Percentiles rank a stretch among this genome's conserved stretches.
Evolutionary conservation across 306 rosid genomes (phyloP).

Genomic region (Crataegus laevigata): DNA sequence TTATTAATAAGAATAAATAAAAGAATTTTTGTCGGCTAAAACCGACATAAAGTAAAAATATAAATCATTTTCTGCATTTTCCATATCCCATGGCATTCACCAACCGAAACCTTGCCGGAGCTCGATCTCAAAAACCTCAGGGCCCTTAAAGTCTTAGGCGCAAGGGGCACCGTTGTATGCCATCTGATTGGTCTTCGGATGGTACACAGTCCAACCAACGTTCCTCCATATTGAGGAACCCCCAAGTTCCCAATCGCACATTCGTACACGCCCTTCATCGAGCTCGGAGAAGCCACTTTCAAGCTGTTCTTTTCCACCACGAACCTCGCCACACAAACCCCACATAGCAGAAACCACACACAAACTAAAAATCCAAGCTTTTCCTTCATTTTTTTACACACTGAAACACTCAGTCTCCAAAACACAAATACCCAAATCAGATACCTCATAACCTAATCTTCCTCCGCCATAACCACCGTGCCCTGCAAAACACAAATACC

Average conservation of each 20-base stretch:
- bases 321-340: slow-evolving; percentile 61
- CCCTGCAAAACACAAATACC: too few species aligned
- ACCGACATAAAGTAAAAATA: too few species aligned
- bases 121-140: too few species aligned
- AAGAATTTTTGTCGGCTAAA: too few species aligned
- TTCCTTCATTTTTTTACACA: slow-evolving; percentile 28
- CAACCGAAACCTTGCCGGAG: too few species aligned
- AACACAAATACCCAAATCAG: too few species aligned
- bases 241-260: slow-evolving; percentile 98
- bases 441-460: too few species aligned
- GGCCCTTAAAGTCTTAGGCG: too few species aligned
- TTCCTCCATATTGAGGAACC: slow-evolving; percentile 87
- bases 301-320: slow-evolving; percentile 94
- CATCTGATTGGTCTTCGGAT: slow-evolving; percentile 71
- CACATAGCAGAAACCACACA: slow-evolving; percentile 45
- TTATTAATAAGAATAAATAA: too few species aligned
- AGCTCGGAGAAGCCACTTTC: slow-evolving; percentile 48
- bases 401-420: slow-evolving; percentile 1
- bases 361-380: slow-evolving; percentile 32
- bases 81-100: too few species aligned
- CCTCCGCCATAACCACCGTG: too few species aligned
- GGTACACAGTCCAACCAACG: slow-evolving; percentile 65
- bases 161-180: slow-evolving; percentile 59
- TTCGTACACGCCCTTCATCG: slow-evolving; percentile 57
- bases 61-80: too few species aligned